Base-by-base conservation (phyloP, 2,329 filamentous ascomycete species). In the Myriosclerotinia curreyana region DNA sequence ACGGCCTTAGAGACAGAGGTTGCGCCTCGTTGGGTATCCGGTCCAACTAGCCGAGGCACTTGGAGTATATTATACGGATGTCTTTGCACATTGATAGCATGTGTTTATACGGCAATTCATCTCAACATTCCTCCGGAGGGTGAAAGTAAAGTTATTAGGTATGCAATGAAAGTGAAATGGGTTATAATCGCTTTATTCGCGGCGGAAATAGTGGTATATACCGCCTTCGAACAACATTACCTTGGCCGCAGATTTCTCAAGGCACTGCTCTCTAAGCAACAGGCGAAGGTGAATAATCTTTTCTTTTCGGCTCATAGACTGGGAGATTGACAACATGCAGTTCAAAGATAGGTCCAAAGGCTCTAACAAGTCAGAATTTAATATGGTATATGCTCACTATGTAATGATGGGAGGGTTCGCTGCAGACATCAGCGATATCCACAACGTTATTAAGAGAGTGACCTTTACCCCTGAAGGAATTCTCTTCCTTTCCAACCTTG, bases 101-200 rank as follows among this genome's bases (percentile, higher is more conserved):
- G 66, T 31, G 58, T 66, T 1, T 68, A 65, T n/a, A 68, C 60
- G 1, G 60, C 66, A 3, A 65, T 66, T 17, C 63, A 66, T 15
- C 15, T 68, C 34, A 64, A 68, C 34, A 46, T 68, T 9, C 62
- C 65, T 12, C 46, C 48, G 3, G n/a, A 15, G 20, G 9, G 40
- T 6, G 59, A 65, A 5, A 55, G 54, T 3, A 46, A 17, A 8
- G 20, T 34, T 8, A 22, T 9, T 12, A 15, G 52, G 7, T 60
- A 40, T 28, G 12, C 49, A 40, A 22, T 52, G 22, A 68, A 68
- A 38, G 31, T 38, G 1, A 64, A 66, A 64, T 68, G 66, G 66
- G 25, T 66, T 8, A 6, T 38, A 11, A 64, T 68, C n/a, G 60
- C 65, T 0, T 15, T 65, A 17, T 60, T 66, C 4, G 65, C 51